Evolutionary conservation across 31 red algal species (phyloP), one percentile per base, ranked within the genome.

Genomic region (Porphyra umbilicalis): DNA sequence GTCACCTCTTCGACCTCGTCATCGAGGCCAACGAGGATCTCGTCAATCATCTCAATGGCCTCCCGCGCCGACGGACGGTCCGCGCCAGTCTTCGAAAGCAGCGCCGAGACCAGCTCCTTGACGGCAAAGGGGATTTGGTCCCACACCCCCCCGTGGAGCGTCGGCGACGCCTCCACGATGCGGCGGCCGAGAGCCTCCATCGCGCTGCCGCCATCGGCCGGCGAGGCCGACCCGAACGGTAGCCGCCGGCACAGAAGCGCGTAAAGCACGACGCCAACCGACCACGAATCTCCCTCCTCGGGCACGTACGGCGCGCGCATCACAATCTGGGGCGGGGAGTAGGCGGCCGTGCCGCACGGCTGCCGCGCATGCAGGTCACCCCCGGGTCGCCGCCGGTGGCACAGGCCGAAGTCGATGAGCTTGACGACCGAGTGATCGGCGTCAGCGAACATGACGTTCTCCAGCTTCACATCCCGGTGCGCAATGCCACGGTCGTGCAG

Each of bases 181-280:
- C 57, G 57, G 6, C 57, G 57, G 57, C 57, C 57, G 8, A 71
- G 57, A 18, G 57, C 57, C 57, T 71, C 57, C 57, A 71, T 71
- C 25, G 57, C 57, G 16, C 30, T 18, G 57, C 57, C 57, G 14
- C 57, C 57, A 29, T 71, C 57, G 7, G 57, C 57, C 4, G 57
- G 57, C 25, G 11, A 71, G 57, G 57, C 57, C 3, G 57, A 71
- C 57, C 57, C 57, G 42, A 98, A 98, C 33, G 96, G 96, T 33
- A 98, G 77, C 30, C 85, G 79, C 1, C 93, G 93, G 74, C 85
- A 89, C 32, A 98, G 86, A 38, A 98, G 85, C 8, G 93, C 89
- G 67, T 93, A 98, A 76, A 98, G 80, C 37, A 98, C 92, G 30
- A 98, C 92, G 6, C 96, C 92, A 71, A 94, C 95, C 35, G 91